Conservation (phyloP, 805 yeast species). For the Pichia sporocuriosa region DNA sequence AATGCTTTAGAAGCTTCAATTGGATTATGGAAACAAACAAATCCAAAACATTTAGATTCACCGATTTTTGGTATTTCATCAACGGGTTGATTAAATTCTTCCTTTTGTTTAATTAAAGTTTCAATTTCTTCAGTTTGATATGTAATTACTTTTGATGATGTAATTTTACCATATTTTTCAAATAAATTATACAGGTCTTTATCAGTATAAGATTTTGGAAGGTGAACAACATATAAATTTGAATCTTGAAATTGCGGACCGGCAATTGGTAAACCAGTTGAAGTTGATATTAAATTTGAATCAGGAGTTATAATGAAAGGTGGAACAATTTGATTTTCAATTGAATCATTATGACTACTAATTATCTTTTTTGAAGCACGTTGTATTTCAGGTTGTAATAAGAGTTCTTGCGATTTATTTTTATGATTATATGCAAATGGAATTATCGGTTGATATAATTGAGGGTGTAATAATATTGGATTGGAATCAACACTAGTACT, state of each 20-base stretch:
- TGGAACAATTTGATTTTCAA: slow-evolving; percentile 9
- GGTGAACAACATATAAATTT: slow-evolving; percentile 62
- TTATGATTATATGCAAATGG: slow-evolving; percentile 5
- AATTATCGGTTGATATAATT: slow-evolving; percentile 4
- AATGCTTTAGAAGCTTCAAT: slow-evolving; percentile 65
- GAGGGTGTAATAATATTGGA: slow-evolving; percentile 3
- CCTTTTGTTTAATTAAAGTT: neutral
- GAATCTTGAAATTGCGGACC: slow-evolving; percentile 56
- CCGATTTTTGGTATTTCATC: slow-evolving; percentile 13
- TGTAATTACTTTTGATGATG: slow-evolving; percentile 51
- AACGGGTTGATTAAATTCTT: neutral
- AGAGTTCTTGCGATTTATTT: slow-evolving; percentile 5
- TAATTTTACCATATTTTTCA: slow-evolving; percentile 41
- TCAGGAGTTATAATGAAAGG: slow-evolving; percentile 26
- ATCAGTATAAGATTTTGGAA: slow-evolving; percentile 52
- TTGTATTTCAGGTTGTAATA: neutral
- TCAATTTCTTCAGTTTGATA: slow-evolving; percentile 31
- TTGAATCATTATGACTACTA: too few relatives aligned
- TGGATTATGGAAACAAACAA: slow-evolving; percentile 65
- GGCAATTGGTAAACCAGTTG: slow-evolving; percentile 35
- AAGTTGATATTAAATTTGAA: slow-evolving; percentile 23
- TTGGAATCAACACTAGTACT: too few relatives aligned
- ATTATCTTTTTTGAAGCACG: too few relatives aligned
- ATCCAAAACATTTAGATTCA: slow-evolving; percentile 71
- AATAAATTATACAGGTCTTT: slow-evolving; percentile 41